phyloP scores from a whole-genome alignment of 202 grass and related monocot genomes.

The Miscanthus sacchariflorus region DNA sequence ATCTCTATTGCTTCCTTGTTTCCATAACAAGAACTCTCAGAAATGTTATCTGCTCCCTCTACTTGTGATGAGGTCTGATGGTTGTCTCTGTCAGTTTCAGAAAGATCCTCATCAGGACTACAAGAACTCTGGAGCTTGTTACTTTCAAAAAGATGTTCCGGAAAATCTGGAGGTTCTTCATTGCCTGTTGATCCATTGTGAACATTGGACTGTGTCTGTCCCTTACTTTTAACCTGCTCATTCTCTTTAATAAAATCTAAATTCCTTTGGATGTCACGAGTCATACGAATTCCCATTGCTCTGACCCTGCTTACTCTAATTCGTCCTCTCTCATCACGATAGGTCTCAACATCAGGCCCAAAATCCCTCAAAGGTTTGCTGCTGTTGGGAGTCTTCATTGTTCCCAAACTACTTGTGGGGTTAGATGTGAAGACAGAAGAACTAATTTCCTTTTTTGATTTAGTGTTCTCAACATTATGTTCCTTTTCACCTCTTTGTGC shows the following conservation, averaged over 20 bases:
- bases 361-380: conserved; percentile 61
- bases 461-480: conserved; percentile 49
- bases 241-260: conserved; percentile 94
- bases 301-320: conserved; percentile 89
- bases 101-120: conserved; percentile 46
- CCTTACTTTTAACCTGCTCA: conserved; percentile 65
- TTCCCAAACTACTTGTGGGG: conserved; percentile 55
- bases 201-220: conserved; percentile 6
- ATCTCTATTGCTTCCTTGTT: conserved; percentile 76
- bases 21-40: conserved; percentile 47
- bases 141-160: conserved; percentile 60
- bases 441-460: conserved; percentile 42
- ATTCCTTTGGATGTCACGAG: conserved; percentile 98
- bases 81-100: conserved; percentile 45
- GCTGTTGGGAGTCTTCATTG: conserved; percentile 41
- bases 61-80: conserved; percentile 33
- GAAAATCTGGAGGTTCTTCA: conserved; percentile 55
- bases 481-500: conserved; percentile 65
- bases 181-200: conserved; percentile 48
- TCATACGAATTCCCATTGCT: conserved; percentile 94
- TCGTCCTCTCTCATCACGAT: conserved; percentile 77
- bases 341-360: conserved; percentile 89
- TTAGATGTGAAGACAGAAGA: conserved; percentile 54
- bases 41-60: conserved; percentile 42
- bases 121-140: conserved; percentile 33